Conservation (phyloP, 371 early-diverging fungal species). For the Dentiscutata heterogama region DNA sequence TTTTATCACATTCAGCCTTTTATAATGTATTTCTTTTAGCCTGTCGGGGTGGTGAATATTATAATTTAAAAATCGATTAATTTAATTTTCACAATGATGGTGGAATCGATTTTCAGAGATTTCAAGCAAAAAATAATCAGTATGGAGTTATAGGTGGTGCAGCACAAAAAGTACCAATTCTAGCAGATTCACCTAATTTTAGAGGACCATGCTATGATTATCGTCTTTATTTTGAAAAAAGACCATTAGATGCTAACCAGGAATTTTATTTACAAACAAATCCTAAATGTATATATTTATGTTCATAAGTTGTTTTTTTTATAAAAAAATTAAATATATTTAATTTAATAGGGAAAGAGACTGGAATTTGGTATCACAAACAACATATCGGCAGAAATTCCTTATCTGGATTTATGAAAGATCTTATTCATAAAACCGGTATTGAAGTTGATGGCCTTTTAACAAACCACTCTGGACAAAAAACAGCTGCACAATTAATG, state of each 20-base stretch:
- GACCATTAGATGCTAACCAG: background rate
- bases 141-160: background rate
- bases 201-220: conserved; percentile 19
- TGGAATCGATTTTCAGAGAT: conserved; percentile 4
- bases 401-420: too few species aligned
- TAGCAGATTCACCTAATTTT: background rate
- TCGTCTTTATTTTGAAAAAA: conserved; percentile 1
- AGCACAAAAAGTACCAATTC: conserved; percentile 2
- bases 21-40: background rate
- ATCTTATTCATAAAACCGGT: too few species aligned
- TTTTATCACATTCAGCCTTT: background rate
- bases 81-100: background rate
- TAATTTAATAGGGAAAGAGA: conserved; percentile 14
- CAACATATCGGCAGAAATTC: too few species aligned
- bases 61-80: background rate
- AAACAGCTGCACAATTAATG: too few species aligned
- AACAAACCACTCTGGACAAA: too few species aligned
- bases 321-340: background rate
- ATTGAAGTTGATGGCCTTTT: too few species aligned
- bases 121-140: conserved; percentile 3
- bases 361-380: conserved; percentile 11
- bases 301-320: background rate
- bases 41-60: background rate
- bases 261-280: conserved; percentile 21
- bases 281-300: background rate